Evolutionary conservation across 306 rosid genomes (phyloP), one percentile per base, ranked within the genome.

Genomic region (Echinosophora koreensis): DNA sequence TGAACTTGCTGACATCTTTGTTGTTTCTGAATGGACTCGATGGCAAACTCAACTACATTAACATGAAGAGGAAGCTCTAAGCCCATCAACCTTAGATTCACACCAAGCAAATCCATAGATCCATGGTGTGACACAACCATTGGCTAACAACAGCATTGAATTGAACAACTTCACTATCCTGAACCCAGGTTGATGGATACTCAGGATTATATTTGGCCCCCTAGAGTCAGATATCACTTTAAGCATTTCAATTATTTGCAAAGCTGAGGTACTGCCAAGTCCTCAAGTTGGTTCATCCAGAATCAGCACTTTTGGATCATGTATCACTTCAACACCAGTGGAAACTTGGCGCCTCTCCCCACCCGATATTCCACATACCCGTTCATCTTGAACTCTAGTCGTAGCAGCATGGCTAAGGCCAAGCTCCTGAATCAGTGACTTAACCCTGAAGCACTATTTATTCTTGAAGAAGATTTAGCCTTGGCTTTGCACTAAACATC

Each of bases 261-360:
- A 79, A 0, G 97, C 96, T 0, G 92, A 87, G 14, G 84, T 82
- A 44, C 97, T 92, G 81, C 90, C 97, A 30, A 92, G 96, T 8
- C 97, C 96, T 1, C 96, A 90, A 78, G 97, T 92, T 17, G 97
- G 96, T 50, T 92, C 96, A 32, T 92, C 97, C 32, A 92, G 87
- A 54, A 90, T 87, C 59, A 90, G 47, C 41, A 92, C 93, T 61
- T 83, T 82, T 0, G 96, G 97, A 50, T 92, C 96, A 47, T 92
- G 97, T 6, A 92, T 87, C 41, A 86, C 90, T 56, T 90, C 96
- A n/a, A 92, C 88, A 14, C 96, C 97, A 22, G 90, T 92, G 0
- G 97, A 92, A 71, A 92, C 97, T 1, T 93, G 74, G 1, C 96
- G 84, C 61, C 85, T 77, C 65, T 92, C 97, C 2, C 97, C 97